Evolutionary conservation across 805 yeast genomes (phyloP).

Genomic region (Sugiyamaella boreocaroliniensis): DNA sequence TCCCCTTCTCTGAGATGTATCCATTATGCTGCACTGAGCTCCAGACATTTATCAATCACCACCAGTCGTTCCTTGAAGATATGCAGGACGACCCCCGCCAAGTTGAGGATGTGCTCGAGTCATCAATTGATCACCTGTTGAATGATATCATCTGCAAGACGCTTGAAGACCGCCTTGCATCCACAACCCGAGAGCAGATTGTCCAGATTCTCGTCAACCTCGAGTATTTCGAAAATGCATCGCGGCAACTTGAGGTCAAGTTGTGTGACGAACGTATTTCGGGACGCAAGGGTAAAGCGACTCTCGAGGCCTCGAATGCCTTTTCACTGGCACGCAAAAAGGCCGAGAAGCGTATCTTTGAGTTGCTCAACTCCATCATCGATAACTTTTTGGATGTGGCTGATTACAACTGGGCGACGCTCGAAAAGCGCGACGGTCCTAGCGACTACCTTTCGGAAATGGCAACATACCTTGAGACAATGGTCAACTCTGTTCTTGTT

Average conservation of each 20-base stretch:
- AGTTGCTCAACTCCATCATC: conserved; percentile 73
- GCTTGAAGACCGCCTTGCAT: conserved; percentile 52
- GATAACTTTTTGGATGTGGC: conserved; percentile 75
- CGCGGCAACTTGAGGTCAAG: conserved; percentile 50
- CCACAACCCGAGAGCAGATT: conserved; percentile 79
- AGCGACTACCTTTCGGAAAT: conserved; percentile 72
- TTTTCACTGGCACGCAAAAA: conserved; percentile 55
- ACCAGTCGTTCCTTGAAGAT: conserved; percentile 57
- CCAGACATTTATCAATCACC: conserved; percentile 55
- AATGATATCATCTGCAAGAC: conserved; percentile 59
- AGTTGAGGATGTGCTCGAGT: conserved; percentile 52
- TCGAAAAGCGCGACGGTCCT: conserved; percentile 49
- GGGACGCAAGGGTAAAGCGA: conserved; percentile 35
- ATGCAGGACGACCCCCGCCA: conserved; percentile 56
- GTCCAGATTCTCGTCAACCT: conserved; percentile 84
- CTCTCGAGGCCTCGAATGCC: conserved; percentile 46
- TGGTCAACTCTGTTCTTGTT: conserved; percentile 77
- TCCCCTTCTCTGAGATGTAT: conserved; percentile 86
- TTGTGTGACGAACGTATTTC: conserved; percentile 35
- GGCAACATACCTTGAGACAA: conserved; percentile 75
- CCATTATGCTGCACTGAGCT: conserved; percentile 79
- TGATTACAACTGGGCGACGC: conserved; percentile 77
- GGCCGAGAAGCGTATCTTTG: conserved; percentile 77
- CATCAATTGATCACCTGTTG: conserved; percentile 62
- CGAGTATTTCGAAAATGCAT: conserved; percentile 76